Evolutionary conservation across 208 protist genomes (phyloP).

Genomic region (Leptomonas pyrrhocoris): DNA sequence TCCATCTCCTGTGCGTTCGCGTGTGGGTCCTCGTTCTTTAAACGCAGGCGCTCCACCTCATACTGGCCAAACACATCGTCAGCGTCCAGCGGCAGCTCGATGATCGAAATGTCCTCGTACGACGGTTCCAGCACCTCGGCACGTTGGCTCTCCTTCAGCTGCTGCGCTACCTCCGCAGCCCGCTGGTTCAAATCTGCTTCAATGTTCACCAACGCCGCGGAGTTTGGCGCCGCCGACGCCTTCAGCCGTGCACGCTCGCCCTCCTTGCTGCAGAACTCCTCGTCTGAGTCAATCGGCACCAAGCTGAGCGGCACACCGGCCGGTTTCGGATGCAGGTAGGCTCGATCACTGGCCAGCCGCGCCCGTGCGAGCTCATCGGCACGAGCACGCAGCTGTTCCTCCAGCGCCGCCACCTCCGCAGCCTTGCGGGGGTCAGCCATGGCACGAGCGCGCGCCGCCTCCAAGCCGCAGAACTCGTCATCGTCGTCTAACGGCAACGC

Average conservation of each 20-base stretch:
- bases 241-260: slow-evolving; percentile 38
- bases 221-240: slow-evolving; percentile 29
- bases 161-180: slow-evolving; percentile 49
- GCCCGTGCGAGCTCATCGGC: slow-evolving; percentile 43
- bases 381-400: slow-evolving; percentile 47
- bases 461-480: slow-evolving; percentile 58
- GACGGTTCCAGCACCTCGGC: slow-evolving; percentile 44
- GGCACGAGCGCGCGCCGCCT: slow-evolving; percentile 34
- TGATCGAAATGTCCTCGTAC: slow-evolving; percentile 57
- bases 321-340: slow-evolving; percentile 46
- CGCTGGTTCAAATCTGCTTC: slow-evolving; percentile 48
- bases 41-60: slow-evolving; percentile 20
- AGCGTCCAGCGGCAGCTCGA: slow-evolving; percentile 45
- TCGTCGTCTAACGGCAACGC: slow-evolving; percentile 62
- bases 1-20: slow-evolving; percentile 40
- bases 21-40: slow-evolving; percentile 46
- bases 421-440: slow-evolving; percentile 31
- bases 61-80: slow-evolving; percentile 50
- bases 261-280: slow-evolving; percentile 40
- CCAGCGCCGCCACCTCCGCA: slow-evolving; percentile 29
- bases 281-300: slow-evolving; percentile 41
- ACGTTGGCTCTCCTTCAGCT: slow-evolving; percentile 48
- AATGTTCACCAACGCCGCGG: slow-evolving; percentile 26
- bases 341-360: slow-evolving; percentile 33
- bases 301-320: slow-evolving; percentile 50